Conservation (phyloP, 1,284 basidiomycete species). For the Apiotrichum siamense region DNA sequence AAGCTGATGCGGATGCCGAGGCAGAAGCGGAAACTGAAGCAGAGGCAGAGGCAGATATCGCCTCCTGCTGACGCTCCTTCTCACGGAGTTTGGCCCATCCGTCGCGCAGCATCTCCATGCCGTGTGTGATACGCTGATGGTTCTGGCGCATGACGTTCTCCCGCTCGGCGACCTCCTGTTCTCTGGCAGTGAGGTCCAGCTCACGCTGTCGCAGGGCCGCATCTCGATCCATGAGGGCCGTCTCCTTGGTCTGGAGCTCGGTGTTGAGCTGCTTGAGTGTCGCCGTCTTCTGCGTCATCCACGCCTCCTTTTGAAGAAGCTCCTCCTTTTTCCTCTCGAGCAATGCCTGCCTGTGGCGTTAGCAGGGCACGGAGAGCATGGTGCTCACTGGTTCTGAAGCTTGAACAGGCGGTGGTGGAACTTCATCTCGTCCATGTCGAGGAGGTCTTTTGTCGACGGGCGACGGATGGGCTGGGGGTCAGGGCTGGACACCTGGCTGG, state of each 20-base stretch:
- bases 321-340: conserved; percentile 48
- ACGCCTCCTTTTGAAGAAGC: conserved; percentile 52
- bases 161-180: conserved; percentile 58
- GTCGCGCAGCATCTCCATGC: conserved; percentile 54
- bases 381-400: conserved; percentile 50
- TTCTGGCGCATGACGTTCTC: conserved; percentile 67
- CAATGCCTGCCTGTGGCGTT: conserved; percentile 22
- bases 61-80: conserved; percentile 50
- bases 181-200: conserved; percentile 56
- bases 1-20: neutral
- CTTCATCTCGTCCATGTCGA: conserved; percentile 47
- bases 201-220: conserved; percentile 19
- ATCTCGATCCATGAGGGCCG: conserved; percentile 31
- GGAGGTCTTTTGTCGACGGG: conserved; percentile 42
- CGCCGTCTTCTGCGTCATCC: neutral
- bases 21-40: neutral
- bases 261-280: conserved; percentile 21
- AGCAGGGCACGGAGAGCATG: conserved; percentile 37
- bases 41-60: neutral
- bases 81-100: conserved; percentile 54
- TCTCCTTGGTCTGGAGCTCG: conserved; percentile 27
- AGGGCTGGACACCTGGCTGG: neutral
- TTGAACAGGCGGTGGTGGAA: conserved; percentile 43
- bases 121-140: conserved; percentile 59
- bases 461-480: conserved; percentile 33